Evolutionary conservation across 2,329 filamentous ascomycete genomes (phyloP).

Genomic region (Ophiostoma triangulosporum): DNA sequence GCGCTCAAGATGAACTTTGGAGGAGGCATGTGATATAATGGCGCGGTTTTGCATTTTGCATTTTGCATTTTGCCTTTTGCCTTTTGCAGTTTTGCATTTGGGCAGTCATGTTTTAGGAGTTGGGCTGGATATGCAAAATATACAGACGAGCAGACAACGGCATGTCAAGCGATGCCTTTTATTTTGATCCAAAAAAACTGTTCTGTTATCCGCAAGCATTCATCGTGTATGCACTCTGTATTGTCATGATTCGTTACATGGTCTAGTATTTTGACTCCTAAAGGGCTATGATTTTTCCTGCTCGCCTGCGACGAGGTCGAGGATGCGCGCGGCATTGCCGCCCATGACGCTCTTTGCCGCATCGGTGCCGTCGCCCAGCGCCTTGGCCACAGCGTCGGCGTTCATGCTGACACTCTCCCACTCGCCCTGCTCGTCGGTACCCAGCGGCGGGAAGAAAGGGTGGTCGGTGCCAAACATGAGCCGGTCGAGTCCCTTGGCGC

Average conservation of each 20-base stretch:
- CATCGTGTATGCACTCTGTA: too few relatives aligned
- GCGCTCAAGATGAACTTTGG: conserved; percentile 91
- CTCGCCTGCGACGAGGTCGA: conserved; percentile 10
- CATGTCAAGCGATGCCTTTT: too few relatives aligned
- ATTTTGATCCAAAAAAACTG: too few relatives aligned
- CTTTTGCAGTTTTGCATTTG: too few relatives aligned
- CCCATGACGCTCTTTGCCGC: conserved; percentile 13
- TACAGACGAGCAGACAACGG: too few relatives aligned
- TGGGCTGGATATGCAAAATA: too few relatives aligned
- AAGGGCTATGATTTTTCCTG: neutral
- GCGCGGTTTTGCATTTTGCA: neutral
- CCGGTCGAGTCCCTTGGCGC: conserved; percentile 51
- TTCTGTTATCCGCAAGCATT: too few relatives aligned
- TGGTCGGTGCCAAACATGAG: conserved; percentile 75
- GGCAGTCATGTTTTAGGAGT: too few relatives aligned
- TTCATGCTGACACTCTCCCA: conserved; percentile 55
- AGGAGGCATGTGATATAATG: conserved; percentile 14
- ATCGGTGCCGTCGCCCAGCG: conserved; percentile 11
- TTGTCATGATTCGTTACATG: neutral
- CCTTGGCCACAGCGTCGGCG: conserved; percentile 30
- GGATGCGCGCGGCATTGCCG: conserved; percentile 14
- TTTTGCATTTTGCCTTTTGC: too few relatives aligned
- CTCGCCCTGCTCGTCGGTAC: conserved; percentile 40
- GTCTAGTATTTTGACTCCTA: neutral
- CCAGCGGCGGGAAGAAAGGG: conserved; percentile 69